Base-by-base conservation (phyloP, 2,329 filamentous ascomycete species). In the Epichloe aotearoae region DNA sequence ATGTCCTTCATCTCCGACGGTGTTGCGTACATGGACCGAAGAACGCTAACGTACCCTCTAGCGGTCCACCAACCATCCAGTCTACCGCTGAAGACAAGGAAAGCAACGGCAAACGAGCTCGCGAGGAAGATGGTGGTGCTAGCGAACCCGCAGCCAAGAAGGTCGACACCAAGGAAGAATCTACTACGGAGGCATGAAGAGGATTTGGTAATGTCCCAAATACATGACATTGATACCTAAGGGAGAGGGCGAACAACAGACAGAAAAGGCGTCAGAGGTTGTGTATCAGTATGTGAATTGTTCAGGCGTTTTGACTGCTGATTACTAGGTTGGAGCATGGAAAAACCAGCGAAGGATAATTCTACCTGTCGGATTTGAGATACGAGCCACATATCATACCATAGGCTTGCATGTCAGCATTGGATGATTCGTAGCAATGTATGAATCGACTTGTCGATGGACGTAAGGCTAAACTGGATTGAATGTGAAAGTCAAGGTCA, bases 71-170 rank as follows among this genome's bases (percentile, higher is more conserved):
- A 39, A 68, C 63, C 51, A 74, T 77, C 55, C 68, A 77, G 58
- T 64, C 69, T 17, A 74, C 71, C 41, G 64, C 67, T 52, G 66
- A 66, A 38, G 64, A 67, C 12, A 52, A 52, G 33, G 45, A 63
- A 30, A 55, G 53, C 49, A 76, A 73, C 56, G 69, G 68, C 62
- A 82, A 82, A 70, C 77, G 79, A 50, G 56, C 68, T 34, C 74
- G 77, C 50, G 77, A 80, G 10, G 75, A 78, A 8, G 76, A 75
- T 33, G 63, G 59, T 33, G 57, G 62, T 4, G 58, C 60, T 12
- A 67, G 62, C n/a, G 70, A 71, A 52, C 76, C 72, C 33, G 69
- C 76, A 3, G 72, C 77, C 19, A 84, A 84, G 73, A 84, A 83
- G 69, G 73, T 80, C 40, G 77, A 83, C 55, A 67, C 62, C 61